A percentile compares a stretch with the other conserved stretches of the same genome.
These are phyloP conservation scores for Kwoniella shivajii DNA, from an alignment of 1,284 basidiomycete genomes.

Conservation along the genomic window DNA sequence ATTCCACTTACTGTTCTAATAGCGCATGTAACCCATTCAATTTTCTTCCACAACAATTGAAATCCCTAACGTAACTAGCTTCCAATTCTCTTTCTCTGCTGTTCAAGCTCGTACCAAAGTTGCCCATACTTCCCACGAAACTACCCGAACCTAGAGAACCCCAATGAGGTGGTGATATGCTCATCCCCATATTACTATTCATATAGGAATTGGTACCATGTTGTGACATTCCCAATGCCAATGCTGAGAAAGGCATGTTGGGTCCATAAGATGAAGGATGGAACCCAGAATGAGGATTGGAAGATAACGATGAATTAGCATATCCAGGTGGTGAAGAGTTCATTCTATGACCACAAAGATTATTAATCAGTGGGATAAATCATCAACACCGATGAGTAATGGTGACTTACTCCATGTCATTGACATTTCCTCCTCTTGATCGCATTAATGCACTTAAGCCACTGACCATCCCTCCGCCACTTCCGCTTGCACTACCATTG, in stretches of 20 bases:
- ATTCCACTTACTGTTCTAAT: slow-evolving; percentile 56
- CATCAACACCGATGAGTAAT: neutral
- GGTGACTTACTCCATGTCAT: slow-evolving; percentile 16
- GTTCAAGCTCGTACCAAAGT: slow-evolving; percentile 44
- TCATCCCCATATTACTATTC: slow-evolving; percentile 43
- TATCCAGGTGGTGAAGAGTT: slow-evolving; percentile 12
- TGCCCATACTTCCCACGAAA: slow-evolving; percentile 45
- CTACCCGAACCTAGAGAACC: slow-evolving; percentile 28
- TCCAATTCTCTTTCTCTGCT: slow-evolving; percentile 52
- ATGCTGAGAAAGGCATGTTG: slow-evolving; percentile 34
- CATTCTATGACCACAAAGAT: no score
- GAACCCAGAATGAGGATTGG: slow-evolving; percentile 30
- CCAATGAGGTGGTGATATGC: slow-evolving; percentile 50
- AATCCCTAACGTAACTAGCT: slow-evolving; percentile 53
- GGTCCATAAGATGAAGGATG: slow-evolving; percentile 45
- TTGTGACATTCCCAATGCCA: slow-evolving; percentile 34
- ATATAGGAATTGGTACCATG: slow-evolving; percentile 31
- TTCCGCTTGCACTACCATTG: neutral
- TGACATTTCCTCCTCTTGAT: slow-evolving; percentile 6
- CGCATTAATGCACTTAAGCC: slow-evolving; percentile 18
- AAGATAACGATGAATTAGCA: slow-evolving; percentile 16
- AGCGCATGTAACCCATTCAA: slow-evolving; percentile 54
- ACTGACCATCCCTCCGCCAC: slow-evolving; percentile 12
- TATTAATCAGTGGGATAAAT: no score
- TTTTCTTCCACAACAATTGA: slow-evolving; percentile 53